Evolutionary conservation across 192 early-diverging fungal species (phyloP), one percentile per base, ranked within the genome.

Genomic region (Podila clonocystis): DNA sequence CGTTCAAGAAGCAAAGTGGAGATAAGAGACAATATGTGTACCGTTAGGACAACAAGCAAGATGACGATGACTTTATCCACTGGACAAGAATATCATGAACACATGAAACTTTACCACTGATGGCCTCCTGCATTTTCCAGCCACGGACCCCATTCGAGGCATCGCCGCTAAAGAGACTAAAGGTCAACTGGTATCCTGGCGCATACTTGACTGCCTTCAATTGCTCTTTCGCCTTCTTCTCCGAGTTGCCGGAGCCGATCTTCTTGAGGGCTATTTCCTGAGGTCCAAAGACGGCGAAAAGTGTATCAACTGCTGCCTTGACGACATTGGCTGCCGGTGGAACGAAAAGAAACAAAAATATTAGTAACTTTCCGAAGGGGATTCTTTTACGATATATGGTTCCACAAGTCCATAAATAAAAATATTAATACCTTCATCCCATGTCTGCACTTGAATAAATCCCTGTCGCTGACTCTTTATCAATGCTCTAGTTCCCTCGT

Each of bases 101-200:
- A 62, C 13, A 49, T 22, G n/a, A 38, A 64, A 85, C 5, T 20
- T 67, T 82, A 92, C 91, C 84, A 24, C 88, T 67, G 8, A 95
- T 83, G 0, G 93, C 91, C 6, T 82, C 80, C 67, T 94, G 87
- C 65, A 96, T 94, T 58, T 96, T 92, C 98, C 98, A 99, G 57
- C 88, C 87, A 0, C 94, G 86, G 3, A 84, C 65, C 5, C 89
- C 79, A n/a, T 87, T 87, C 9, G 80, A 85, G 1, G 97, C 94
- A 61, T 97, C 87, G 13, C 91, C 95, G 69, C 94, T 95, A 80
- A 98, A 88, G 19, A 99, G 82, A 65, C 93, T 97, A 63, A 97
- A 93, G 4, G 92, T 93, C 45, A 97, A 60, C 67, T 97, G 90
- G 65, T 97, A 97, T 59, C 91, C 85, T 19, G 93, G 84, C 0